Conservation (phyloP, 1,284 basidiomycete genomes). For the Cryptococcus sp. region DNA sequence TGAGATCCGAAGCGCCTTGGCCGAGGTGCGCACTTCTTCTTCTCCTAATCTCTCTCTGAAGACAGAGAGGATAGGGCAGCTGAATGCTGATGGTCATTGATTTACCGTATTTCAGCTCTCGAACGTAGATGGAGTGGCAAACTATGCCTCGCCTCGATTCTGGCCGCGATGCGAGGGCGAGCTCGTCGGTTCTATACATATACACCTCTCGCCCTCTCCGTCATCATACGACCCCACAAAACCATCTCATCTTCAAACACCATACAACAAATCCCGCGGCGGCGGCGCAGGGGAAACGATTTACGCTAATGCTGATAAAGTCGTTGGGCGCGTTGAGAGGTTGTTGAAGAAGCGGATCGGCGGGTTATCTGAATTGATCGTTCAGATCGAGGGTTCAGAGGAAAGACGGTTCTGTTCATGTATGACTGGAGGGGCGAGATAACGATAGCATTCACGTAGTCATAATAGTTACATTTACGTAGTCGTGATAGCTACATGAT, state of each 20-base stretch:
- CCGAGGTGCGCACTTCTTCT: conserved; percentile 61
- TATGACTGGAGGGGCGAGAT: conserved; percentile 62
- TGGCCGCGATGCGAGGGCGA: conserved; percentile 92
- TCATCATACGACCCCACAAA: conserved; percentile 61
- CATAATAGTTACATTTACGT: too few relatives aligned
- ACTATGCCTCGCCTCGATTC: conserved; percentile 80
- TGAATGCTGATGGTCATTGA: conserved; percentile 7
- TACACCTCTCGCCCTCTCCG: conserved; percentile 66
- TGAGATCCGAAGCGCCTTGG: conserved; percentile 69
- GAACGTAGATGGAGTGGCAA: conserved; percentile 72
- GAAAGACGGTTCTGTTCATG: conserved; percentile 52
- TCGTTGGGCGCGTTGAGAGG: conserved; percentile 72
- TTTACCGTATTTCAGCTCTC: conserved; percentile 55
- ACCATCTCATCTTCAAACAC: conserved; percentile 45
- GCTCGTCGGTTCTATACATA: conserved; percentile 85
- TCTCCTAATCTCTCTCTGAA: background rate
- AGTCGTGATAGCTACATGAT: too few relatives aligned
- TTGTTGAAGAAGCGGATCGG: conserved; percentile 69
- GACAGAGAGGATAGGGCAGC: background rate
- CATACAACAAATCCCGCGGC: conserved; percentile 6
- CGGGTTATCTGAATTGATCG: conserved; percentile 79
- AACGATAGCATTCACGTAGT: too few relatives aligned
- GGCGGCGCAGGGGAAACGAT: conserved; percentile 49
- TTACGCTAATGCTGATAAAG: conserved; percentile 66
- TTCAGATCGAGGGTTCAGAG: conserved; percentile 67